Evolutionary conservation across 305 asterid genomes (phyloP).

Genomic region (Petunia hybrid): DNA sequence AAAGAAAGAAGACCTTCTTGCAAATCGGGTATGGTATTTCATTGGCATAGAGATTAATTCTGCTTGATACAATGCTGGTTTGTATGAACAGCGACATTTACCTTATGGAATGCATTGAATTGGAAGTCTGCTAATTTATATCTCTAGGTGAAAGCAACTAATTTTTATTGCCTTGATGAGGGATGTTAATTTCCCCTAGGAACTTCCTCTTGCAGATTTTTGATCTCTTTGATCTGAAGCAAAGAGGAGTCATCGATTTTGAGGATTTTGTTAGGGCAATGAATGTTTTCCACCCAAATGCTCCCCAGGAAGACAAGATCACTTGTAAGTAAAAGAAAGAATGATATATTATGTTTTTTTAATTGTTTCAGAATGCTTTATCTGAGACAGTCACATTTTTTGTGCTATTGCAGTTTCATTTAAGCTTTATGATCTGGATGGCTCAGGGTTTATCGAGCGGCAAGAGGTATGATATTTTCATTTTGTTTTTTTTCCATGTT

Average conservation of each 20-base stretch:
- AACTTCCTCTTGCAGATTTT: constrained; percentile 52
- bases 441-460: constrained; percentile 92
- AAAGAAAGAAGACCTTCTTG: constrained; percentile 73
- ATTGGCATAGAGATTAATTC: no score
- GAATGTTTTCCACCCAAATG: constrained; percentile 71
- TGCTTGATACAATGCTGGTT: no score
- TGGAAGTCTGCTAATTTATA: not conserved
- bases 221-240: constrained; percentile 69
- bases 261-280: constrained; percentile 68
- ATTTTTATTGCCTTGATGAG: not conserved
- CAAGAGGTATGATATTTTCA: constrained; percentile 72
- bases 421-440: constrained; percentile 87
- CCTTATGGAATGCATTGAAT: not conserved
- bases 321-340: constrained; percentile 47
- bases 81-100: not conserved
- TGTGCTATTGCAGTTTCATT: constrained; percentile 75
- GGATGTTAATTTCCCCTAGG: constrained; percentile 20
- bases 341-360: not conserved
- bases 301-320: constrained; percentile 66
- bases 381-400: not conserved
- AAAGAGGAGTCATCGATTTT: constrained; percentile 70
- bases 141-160: not conserved
- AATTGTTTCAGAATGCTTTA: not conserved
- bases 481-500: constrained; percentile 8
- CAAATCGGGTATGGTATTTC: constrained; percentile 62